Evolutionary conservation across 225 moss, liverwort and hornwort species (phyloP).

Genomic region (Climacium dendroides): DNA sequence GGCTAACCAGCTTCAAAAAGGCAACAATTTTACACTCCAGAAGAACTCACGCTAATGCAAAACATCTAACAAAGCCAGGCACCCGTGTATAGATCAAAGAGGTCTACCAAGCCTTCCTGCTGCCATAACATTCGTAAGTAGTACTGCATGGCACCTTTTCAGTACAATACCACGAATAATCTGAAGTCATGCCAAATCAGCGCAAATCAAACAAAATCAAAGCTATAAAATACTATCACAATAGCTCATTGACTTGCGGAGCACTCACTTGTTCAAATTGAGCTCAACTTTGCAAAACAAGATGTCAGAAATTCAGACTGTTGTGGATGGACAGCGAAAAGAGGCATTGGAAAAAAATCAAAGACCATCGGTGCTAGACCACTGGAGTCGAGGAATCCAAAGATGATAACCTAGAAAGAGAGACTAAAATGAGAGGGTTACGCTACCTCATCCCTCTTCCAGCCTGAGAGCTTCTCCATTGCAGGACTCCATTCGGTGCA

Average conservation of each 20-base stretch:
- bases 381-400: neutral
- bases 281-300: neutral
- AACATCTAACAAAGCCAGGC: neutral
- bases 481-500: constrained; percentile 43
- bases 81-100: neutral
- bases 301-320: neutral
- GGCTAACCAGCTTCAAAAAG: neutral
- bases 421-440: neutral
- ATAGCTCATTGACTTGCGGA: neutral
- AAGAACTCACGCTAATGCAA: neutral
- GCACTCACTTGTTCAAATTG: neutral
- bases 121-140: neutral
- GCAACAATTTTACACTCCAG: neutral
- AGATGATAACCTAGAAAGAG: neutral
- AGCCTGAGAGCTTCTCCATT: constrained; percentile 43
- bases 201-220: neutral
- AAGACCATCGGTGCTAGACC: neutral
- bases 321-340: neutral
- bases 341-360: neutral
- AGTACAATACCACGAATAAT: neutral
- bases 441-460: constrained; percentile 37
- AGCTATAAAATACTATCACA: neutral
- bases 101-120: neutral
- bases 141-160: neutral
- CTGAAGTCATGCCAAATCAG: neutral